phyloP scores from a whole-genome alignment of 306 rosid genomes.

The Phaseolus lunatus region DNA sequence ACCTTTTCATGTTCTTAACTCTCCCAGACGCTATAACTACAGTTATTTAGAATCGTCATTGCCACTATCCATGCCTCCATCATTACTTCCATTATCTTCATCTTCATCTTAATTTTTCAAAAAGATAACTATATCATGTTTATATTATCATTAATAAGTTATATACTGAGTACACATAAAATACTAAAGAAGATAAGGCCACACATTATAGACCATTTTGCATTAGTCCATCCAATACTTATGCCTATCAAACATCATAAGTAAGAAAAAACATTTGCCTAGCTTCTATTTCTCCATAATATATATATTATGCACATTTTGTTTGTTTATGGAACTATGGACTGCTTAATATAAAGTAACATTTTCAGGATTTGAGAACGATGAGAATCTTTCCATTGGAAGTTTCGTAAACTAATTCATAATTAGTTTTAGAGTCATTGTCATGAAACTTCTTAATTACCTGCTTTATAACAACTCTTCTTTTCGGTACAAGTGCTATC shows the following conservation, averaged over 20 bases:
- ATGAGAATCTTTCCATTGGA: constrained; percentile 19
- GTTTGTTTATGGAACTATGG: too few relatives aligned
- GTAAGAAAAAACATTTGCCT: too few relatives aligned
- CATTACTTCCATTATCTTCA: not conserved
- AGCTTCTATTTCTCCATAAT: too few relatives aligned
- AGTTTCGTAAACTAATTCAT: constrained; percentile 15
- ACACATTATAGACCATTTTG: not conserved
- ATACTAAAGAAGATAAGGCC: not conserved
- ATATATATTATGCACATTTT: too few relatives aligned
- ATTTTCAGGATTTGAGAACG: too few relatives aligned
- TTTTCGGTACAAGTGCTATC: constrained; percentile 5
- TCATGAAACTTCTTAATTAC: constrained; percentile 11
- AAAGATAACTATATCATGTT: not conserved
- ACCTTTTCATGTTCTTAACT: too few relatives aligned
- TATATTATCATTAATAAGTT: not conserved
- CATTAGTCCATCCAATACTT: too few relatives aligned
- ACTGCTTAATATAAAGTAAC: too few relatives aligned
- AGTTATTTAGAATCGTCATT: not conserved
- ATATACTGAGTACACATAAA: not conserved
- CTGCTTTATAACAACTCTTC: constrained; percentile 23
- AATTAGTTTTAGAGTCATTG: constrained; percentile 28
- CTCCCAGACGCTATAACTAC: not conserved
- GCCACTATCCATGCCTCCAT: not conserved
- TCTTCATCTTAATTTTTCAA: not conserved
- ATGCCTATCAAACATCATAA: too few relatives aligned